Base-by-base conservation (phyloP, 306 rosid genomes). In the Medicago truncatula region DNA sequence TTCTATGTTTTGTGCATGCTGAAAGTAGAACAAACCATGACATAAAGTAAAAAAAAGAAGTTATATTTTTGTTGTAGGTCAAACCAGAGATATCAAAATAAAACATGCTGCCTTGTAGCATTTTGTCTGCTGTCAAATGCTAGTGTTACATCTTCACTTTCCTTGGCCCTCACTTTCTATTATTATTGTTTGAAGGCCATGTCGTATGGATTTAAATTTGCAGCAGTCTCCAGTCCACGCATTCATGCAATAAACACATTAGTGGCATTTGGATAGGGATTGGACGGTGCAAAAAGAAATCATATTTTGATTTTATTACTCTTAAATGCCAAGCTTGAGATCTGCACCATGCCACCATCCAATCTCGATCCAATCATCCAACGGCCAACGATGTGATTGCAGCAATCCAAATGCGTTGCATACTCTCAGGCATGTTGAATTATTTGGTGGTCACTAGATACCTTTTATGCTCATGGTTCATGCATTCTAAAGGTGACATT, bases 401-500 rank as follows among this genome's bases (percentile, higher is more conserved):
- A 34, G 7, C 38, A 34, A 34, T 34, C 38, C 7, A 34, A 34
- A 34, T 5, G 0, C 5, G 38, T 34, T 34, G 7, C 0, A 5
- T 58, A 58, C 64, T 23, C 64, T 23, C 8, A 9, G 64, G 8
- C 16, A 23, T 61, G 66, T n/a, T 70, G 43, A 67, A 50, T 31
- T 41, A 16, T 20, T 58, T 36, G 46, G 60, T 70, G 58, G 38
- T 17, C 70, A 38, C n/a, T 5, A 10, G 10, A 17, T 28, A 57
- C 6, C 7, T n/a, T 50, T 20, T 31, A n/a, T 70, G 41, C 21
- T 71, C 38, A 4, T 34, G 4, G 7, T 34, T 34, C 38, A 10
- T 25, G 53, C 21, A 57, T 39, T 63, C 34, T 74, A 34, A 54
- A 54, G 54, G 28, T 78, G 36, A 65, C 28, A 28, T 47, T 39